Evolutionary conservation across 2,329 filamentous ascomycete species (phyloP).

Genomic region (Pestalotiopsis sp.): DNA sequence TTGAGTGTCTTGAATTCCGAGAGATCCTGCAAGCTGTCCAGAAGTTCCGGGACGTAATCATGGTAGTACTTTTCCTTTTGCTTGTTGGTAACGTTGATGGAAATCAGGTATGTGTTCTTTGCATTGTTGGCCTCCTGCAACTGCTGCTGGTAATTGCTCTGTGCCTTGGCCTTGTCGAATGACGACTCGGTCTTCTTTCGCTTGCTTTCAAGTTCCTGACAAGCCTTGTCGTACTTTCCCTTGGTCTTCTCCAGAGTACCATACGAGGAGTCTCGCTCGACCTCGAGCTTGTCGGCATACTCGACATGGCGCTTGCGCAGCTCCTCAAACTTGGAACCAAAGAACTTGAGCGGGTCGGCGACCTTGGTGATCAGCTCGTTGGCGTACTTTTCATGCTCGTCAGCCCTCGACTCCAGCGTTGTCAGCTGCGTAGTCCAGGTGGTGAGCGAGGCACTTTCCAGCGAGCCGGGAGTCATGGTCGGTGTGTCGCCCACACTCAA

Average conservation of each 20-base stretch:
- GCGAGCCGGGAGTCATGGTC: conserved; percentile 88
- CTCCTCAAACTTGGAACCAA: conserved; percentile 80
- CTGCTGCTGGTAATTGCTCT: conserved; percentile 90
- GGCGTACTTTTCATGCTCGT: conserved; percentile 85
- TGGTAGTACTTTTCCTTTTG: conserved; percentile 98
- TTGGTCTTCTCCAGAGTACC: conserved; percentile 88
- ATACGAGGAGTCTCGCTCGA: conserved; percentile 84
- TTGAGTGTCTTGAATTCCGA: conserved; percentile 85
- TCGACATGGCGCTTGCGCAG: conserved; percentile 89
- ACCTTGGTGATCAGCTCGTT: conserved; percentile 78
- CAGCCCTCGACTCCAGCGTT: conserved; percentile 83
- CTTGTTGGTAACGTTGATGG: conserved; percentile 96
- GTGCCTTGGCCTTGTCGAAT: conserved; percentile 93
- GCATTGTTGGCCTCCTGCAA: conserved; percentile 93
- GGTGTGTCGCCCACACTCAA: conserved; percentile 94
- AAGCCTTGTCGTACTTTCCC: conserved; percentile 87
- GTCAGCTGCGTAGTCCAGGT: conserved; percentile 95
- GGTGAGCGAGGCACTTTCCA: conserved; percentile 94
- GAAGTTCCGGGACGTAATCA: conserved; percentile 90
- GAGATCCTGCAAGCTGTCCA: conserved; percentile 92
- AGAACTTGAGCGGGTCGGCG: conserved; percentile 81
- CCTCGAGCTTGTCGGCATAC: conserved; percentile 85
- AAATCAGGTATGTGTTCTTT: conserved; percentile 97
- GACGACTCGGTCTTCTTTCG: conserved; percentile 93
- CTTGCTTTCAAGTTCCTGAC: conserved; percentile 91